A percentile compares a stretch with the other conserved stretches of the same genome.
Conservation (phyloP, 306 rosid species). For the Notholithocarpus densiflorus region DNA sequence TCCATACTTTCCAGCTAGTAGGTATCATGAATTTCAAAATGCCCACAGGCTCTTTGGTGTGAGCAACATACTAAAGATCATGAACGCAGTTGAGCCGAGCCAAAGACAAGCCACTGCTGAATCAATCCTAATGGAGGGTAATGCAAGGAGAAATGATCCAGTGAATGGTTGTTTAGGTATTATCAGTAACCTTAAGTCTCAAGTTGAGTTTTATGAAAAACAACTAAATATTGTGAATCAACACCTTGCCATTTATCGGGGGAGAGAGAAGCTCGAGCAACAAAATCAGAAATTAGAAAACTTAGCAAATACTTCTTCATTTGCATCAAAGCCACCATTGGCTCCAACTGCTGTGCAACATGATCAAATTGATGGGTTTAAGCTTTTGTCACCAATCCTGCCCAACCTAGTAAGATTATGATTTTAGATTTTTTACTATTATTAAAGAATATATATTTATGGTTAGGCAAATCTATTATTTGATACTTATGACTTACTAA, state of each 20-base stretch:
- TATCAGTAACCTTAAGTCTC: not conserved
- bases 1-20: slow-evolving; percentile 15
- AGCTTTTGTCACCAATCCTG: not conserved
- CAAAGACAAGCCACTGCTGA: slow-evolving; percentile 19
- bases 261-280: not conserved
- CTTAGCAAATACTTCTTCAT: not conserved
- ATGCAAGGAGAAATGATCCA: slow-evolving; percentile 1
- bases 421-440: too few species aligned
- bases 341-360: not conserved
- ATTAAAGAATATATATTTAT: too few species aligned
- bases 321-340: not conserved
- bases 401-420: not conserved
- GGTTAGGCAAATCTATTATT: too few species aligned
- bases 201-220: not conserved
- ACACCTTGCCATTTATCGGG: not conserved
- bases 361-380: not conserved
- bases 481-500: not conserved
- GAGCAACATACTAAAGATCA: slow-evolving; percentile 16
- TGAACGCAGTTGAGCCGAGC: not conserved
- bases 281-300: not conserved
- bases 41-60: slow-evolving; percentile 20
- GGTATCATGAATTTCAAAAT: slow-evolving; percentile 3
- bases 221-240: slow-evolving; percentile 1
- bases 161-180: slow-evolving; percentile 26
- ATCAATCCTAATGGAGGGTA: slow-evolving; percentile 10